Evolutionary conservation across 129 eudicot species (phyloP), one percentile per base, ranked within the genome.

Genomic region (Tanacetum coccineum): DNA sequence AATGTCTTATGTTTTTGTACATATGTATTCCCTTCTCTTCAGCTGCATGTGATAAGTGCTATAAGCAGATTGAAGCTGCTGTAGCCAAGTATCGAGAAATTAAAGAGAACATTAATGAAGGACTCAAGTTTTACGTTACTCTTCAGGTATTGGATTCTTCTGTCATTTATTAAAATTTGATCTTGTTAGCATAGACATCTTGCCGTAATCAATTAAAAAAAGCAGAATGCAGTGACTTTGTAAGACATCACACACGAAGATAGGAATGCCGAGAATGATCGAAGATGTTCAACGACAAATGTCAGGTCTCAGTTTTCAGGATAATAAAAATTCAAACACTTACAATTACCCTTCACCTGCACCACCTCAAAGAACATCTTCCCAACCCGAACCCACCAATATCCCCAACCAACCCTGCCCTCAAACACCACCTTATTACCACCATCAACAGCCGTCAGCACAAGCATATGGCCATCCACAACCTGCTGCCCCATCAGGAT

Each of bases 21-120:
- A 22, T 63, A 22, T 22, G 25, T 22, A 22, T 22, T 22, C 25
- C 13, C 36, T 63, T 48, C 21, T 62, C 51, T 18, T 59, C 82
- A 89, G 99, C 90, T 69, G 81, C 96, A 26, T 89, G 95, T 42
- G 99, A 89, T 30, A 86, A 76, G 76, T 75, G 80, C 71, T 94
- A 77, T 74, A 89, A 90, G 85, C 97, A 94, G 76, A 94, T 94
- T 54, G 96, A 94, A 84, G 95, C 97, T 77, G 99, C 99, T 26
- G 72, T 94, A 49, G 90, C 88, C 30, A 94, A 94, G 71, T 94
- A 74, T 59, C 84, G 85, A 53, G 99, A 94, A 81, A 89, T 94
- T 46, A 94, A 94, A 74, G 97, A 87, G 62, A 94, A 89, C 68
- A 81, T 89, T 36, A 89, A 87, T 68, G 99, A 94, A 73, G 99